Conservation (phyloP, 2,329 filamentous ascomycete species). For the Monosporascus sp. region DNA sequence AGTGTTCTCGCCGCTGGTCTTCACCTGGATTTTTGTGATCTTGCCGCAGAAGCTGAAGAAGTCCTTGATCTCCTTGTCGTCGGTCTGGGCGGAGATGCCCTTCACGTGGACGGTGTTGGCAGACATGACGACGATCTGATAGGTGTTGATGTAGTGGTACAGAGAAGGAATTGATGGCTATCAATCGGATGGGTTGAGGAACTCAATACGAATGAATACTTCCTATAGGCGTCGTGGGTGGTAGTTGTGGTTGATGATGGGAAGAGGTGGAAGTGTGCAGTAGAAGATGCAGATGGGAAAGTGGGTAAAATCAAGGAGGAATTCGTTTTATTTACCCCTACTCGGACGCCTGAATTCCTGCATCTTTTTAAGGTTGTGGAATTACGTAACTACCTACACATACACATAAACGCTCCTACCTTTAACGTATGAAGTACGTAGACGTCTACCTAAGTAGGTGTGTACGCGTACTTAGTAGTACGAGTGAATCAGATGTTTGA, state of each 20-base stretch:
- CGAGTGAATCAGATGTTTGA: background rate
- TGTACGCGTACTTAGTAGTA: too few relatives aligned
- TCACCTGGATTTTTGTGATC: slow-evolving; percentile 78
- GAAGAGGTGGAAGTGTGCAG: too few relatives aligned
- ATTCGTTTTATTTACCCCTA: too few relatives aligned
- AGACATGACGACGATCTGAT: slow-evolving; percentile 41
- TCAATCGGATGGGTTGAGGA: background rate
- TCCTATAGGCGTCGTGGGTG: background rate
- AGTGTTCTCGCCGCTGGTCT: slow-evolving; percentile 54
- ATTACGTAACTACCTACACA: too few relatives aligned
- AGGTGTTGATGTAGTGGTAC: background rate
- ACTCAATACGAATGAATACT: background rate
- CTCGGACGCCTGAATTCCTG: too few relatives aligned
- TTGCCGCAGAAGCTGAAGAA: slow-evolving; percentile 99
- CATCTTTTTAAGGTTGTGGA: too few relatives aligned
- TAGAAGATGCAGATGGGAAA: too few relatives aligned
- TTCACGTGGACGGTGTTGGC: slow-evolving; percentile 75
- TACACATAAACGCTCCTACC: too few relatives aligned
- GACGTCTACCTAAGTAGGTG: too few relatives aligned
- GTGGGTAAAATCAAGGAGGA: too few relatives aligned
- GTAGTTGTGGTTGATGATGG: background rate
- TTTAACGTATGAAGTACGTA: too few relatives aligned
- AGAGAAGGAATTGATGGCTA: background rate
- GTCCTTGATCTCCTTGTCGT: slow-evolving; percentile 85
- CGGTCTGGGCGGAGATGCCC: slow-evolving; percentile 77